These are phyloP conservation scores for Pleurotus cornucopiae DNA, from an alignment of 768 basidiomycete genomes.

Conservation along the genomic window DNA sequence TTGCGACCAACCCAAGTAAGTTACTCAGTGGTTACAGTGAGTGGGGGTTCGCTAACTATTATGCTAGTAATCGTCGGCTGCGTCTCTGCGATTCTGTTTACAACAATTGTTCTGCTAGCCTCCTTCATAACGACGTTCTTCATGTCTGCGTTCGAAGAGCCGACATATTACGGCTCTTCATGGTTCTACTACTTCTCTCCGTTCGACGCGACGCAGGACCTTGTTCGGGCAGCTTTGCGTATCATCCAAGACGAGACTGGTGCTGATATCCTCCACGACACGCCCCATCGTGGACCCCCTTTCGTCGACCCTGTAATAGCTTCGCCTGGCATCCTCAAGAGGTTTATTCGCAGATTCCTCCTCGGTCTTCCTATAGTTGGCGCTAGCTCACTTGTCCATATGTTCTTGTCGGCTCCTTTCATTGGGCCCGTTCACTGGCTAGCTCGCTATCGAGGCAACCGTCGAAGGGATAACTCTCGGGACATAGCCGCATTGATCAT, in stretches of 20 bases:
- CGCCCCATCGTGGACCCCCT: slow-evolving; percentile 10
- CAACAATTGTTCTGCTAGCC: slow-evolving; percentile 58
- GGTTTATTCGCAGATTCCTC: slow-evolving; percentile 66
- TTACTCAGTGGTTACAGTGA: not conserved
- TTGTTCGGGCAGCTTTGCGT: slow-evolving; percentile 59
- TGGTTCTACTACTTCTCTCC: slow-evolving; percentile 48
- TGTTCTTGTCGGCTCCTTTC: slow-evolving; percentile 60
- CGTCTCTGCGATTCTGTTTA: slow-evolving; percentile 59
- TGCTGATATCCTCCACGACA: slow-evolving; percentile 33
- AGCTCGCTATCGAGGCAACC: slow-evolving; percentile 56
- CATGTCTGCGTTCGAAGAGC: slow-evolving; percentile 58
- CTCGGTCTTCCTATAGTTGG: slow-evolving; percentile 77
- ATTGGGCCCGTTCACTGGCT: slow-evolving; percentile 69
- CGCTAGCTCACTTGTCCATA: slow-evolving; percentile 69
- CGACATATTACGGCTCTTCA: slow-evolving; percentile 32
- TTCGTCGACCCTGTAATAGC: slow-evolving; percentile 15
- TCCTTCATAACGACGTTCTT: slow-evolving; percentile 70
- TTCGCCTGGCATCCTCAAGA: slow-evolving; percentile 43
- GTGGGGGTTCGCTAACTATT: too few relatives aligned
- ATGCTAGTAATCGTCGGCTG: slow-evolving; percentile 58
- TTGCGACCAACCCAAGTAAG: slow-evolving; percentile 76
- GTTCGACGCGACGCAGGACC: slow-evolving; percentile 51
- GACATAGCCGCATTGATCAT: slow-evolving; percentile 69
- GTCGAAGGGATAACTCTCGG: slow-evolving; percentile 50
- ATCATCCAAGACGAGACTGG: slow-evolving; percentile 53